Evolutionary conservation across 805 yeast species (phyloP).

Genomic region (Spathaspora girioi): DNA sequence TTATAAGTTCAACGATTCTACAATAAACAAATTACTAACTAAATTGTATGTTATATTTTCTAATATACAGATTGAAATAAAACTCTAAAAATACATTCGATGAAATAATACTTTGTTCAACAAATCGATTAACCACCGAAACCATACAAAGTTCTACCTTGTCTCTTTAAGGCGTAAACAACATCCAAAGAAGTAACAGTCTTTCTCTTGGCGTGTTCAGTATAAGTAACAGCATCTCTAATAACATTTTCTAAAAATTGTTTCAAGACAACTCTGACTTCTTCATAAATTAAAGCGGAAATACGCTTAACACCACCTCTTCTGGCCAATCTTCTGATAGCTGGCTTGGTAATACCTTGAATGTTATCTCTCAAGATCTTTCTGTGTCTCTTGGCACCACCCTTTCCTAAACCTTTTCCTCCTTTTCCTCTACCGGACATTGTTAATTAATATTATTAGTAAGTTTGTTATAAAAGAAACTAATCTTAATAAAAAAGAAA

Average conservation of each 20-base stretch:
- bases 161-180: slow-evolving; percentile 99
- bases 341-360: slow-evolving; percentile 99
- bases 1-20: background rate
- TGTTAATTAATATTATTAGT: slow-evolving; percentile 11
- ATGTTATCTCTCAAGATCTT: slow-evolving; percentile 99
- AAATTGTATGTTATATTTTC: background rate
- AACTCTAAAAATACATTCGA: slow-evolving; percentile 1
- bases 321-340: slow-evolving; percentile 99
- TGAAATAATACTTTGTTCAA: background rate
- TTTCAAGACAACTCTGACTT: slow-evolving; percentile 95
- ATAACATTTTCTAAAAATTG: slow-evolving; percentile 95
- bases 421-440: slow-evolving; percentile 99
- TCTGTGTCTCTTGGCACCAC: slow-evolving; percentile 99
- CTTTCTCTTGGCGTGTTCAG: slow-evolving; percentile 99
- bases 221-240: slow-evolving; percentile 98
- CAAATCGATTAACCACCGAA: slow-evolving; percentile 83
- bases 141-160: slow-evolving; percentile 99
- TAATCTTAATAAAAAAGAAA: background rate
- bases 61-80: background rate
- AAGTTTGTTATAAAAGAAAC: slow-evolving; percentile 4
- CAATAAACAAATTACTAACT: background rate
- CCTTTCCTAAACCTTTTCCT: slow-evolving; percentile 99
- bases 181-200: slow-evolving; percentile 98
- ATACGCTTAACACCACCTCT: slow-evolving; percentile 99
- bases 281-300: slow-evolving; percentile 97